Percentiles rank a stretch among this genome's conserved stretches.
Evolutionary conservation across 1,139 yeast genomes (phyloP).

Genomic region (Meyerozyma elateridarum): DNA sequence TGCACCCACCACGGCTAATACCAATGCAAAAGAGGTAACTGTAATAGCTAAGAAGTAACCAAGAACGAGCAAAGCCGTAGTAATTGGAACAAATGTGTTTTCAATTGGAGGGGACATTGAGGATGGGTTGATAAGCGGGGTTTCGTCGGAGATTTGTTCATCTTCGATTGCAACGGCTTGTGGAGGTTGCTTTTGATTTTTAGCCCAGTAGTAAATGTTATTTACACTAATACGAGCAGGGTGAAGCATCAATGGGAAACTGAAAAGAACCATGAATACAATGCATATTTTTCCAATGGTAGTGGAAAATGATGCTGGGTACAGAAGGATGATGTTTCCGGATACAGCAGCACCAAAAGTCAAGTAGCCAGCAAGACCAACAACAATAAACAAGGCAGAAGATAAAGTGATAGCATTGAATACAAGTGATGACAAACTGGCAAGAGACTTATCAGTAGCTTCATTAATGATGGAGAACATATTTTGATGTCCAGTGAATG

Average conservation of each 20-base stretch:
- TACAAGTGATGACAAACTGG: constrained; percentile 49
- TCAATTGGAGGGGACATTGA: constrained; percentile 10
- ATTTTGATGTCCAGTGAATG: constrained; percentile 17
- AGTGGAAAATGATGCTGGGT: constrained; percentile 45
- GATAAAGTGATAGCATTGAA: constrained; percentile 45
- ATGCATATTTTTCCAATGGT: constrained; percentile 70
- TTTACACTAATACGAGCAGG: constrained; percentile 86
- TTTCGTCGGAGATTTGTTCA: constrained; percentile 7
- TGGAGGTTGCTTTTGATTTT: not conserved
- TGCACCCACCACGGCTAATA: constrained; percentile 59
- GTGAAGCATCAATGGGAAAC: constrained; percentile 89
- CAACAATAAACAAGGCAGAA: constrained; percentile 30
- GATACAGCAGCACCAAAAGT: constrained; percentile 41
- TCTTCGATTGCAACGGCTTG: not conserved
- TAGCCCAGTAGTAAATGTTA: constrained; percentile 60
- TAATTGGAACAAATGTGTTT: constrained; percentile 42
- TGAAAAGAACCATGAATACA: constrained; percentile 76
- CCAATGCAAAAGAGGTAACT: constrained; percentile 50
- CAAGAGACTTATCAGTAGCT: constrained; percentile 50
- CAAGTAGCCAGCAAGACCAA: constrained; percentile 41
- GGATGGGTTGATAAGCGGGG: constrained; percentile 1
- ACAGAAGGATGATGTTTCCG: constrained; percentile 79
- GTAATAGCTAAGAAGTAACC: constrained; percentile 45
- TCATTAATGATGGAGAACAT: constrained; percentile 23
- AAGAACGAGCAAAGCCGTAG: constrained; percentile 37